Evolutionary conservation across 768 basidiomycete species (phyloP).

Genomic region (Leccinum barrowsii): DNA sequence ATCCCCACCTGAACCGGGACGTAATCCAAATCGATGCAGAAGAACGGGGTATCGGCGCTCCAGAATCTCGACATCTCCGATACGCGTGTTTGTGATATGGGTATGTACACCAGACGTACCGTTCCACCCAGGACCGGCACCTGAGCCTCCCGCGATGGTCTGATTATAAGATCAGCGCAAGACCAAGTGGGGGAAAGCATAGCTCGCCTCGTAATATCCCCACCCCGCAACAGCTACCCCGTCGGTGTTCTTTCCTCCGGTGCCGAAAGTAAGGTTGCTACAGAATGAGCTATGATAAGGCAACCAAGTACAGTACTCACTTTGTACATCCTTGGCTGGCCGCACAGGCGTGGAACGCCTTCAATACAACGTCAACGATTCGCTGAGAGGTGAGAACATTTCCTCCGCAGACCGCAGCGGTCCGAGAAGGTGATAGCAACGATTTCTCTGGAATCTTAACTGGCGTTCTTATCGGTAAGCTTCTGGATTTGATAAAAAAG

Average conservation of each 20-base stretch:
- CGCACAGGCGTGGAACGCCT: slow-evolving; percentile 87
- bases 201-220: slow-evolving; percentile 80
- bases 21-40: slow-evolving; percentile 76
- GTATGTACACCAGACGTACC: slow-evolving; percentile 93
- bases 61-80: slow-evolving; percentile 90
- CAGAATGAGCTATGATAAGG: not conserved
- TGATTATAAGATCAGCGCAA: slow-evolving; percentile 2
- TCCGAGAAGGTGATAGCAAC: slow-evolving; percentile 75
- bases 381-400: slow-evolving; percentile 90
- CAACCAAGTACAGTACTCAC: slow-evolving; percentile 38
- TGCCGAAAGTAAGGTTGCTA: slow-evolving; percentile 86
- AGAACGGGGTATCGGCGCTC: slow-evolving; percentile 94
- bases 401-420: slow-evolving; percentile 89
- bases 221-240: slow-evolving; percentile 76
- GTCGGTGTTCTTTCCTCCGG: slow-evolving; percentile 81
- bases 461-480: slow-evolving; percentile 20
- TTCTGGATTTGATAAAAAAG: not conserved
- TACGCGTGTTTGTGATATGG: slow-evolving; percentile 90
- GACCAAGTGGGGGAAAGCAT: not conserved
- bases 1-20: slow-evolving; percentile 63
- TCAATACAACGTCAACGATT: slow-evolving; percentile 92
- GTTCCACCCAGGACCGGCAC: slow-evolving; percentile 86
- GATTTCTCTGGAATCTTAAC: slow-evolving; percentile 81
- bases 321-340: slow-evolving; percentile 95
- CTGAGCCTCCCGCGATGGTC: slow-evolving; percentile 94